Conservation (phyloP, 371 early-diverging fungal genomes). For the Basidiobolus meristosporus region DNA sequence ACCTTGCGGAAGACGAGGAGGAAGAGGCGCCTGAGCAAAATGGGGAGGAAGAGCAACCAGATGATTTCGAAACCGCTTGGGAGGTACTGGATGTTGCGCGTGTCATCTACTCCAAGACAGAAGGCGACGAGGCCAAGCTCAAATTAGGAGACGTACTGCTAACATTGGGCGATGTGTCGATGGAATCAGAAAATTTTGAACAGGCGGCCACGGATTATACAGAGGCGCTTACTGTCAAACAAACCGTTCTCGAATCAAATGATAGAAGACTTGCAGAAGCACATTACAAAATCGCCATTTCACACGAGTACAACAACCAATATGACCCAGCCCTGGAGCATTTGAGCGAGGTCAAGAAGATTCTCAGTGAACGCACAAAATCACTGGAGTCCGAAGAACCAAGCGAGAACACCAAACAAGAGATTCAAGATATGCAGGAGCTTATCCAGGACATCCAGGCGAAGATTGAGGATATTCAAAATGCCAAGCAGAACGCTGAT, state of each 20-base stretch:
- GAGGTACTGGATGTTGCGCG: conserved; percentile 73
- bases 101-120: conserved; percentile 46
- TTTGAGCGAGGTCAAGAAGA: too few species aligned
- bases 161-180: conserved; percentile 62
- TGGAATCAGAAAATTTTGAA: conserved; percentile 76
- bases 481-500: too few species aligned
- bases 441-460: too few species aligned
- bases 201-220: conserved; percentile 58
- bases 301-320: too few species aligned
- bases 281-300: too few species aligned
- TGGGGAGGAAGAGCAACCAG: conserved; percentile 21
- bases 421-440: too few species aligned
- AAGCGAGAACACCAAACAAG: too few species aligned
- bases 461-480: too few species aligned
- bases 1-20: conserved; percentile 11
- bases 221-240: conserved; percentile 47
- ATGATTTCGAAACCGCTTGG: conserved; percentile 80
- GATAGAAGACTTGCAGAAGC: conserved; percentile 71
- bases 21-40: conserved; percentile 24
- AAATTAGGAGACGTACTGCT: conserved; percentile 53
- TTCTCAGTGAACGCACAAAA: too few species aligned
- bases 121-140: conserved; percentile 28
- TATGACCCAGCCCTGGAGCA: too few species aligned
- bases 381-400: too few species aligned
- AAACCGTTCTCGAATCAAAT: conserved; percentile 24